These are phyloP conservation scores for Fraxinus nigra DNA, from an alignment of 305 asterid genomes.

Conservation along the genomic window DNA sequence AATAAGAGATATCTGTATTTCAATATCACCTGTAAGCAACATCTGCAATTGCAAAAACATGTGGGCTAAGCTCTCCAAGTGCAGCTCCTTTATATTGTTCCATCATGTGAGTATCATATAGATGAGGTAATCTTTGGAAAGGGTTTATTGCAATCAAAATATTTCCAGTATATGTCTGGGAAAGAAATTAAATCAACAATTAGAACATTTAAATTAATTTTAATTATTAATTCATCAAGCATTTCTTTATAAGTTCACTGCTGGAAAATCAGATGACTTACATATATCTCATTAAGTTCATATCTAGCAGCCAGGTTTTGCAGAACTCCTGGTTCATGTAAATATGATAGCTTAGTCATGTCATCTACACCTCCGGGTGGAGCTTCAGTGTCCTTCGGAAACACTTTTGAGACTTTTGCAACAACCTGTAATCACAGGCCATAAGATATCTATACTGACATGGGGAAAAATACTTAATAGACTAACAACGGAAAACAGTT, in stretches of 20 bases:
- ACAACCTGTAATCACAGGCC: conserved; percentile 34
- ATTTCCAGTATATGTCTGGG: conserved; percentile 81
- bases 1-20: not conserved
- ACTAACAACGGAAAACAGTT: not conserved
- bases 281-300: conserved; percentile 58
- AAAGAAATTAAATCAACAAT: not conserved
- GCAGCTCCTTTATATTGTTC: conserved; percentile 63
- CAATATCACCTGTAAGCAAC: conserved; percentile 63
- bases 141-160: conserved; percentile 82
- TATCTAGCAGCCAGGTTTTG: conserved; percentile 60
- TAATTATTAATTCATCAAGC: not conserved
- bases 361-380: conserved; percentile 63
- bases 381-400: conserved; percentile 60
- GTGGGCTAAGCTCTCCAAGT: conserved; percentile 72
- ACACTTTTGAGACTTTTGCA: conserved; percentile 42
- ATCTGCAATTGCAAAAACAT: conserved; percentile 77
- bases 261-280: conserved; percentile 26
- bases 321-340: conserved; percentile 79
- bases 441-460: not conserved
- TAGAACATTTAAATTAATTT: not conserved
- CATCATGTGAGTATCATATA: conserved; percentile 66
- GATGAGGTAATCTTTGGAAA: conserved; percentile 67
- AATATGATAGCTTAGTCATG: conserved; percentile 70
- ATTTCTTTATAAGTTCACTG: not conserved
- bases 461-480: not conserved